Conservation (phyloP, 2,329 filamentous ascomycete genomes). For the Leptographium wingfieldii region DNA sequence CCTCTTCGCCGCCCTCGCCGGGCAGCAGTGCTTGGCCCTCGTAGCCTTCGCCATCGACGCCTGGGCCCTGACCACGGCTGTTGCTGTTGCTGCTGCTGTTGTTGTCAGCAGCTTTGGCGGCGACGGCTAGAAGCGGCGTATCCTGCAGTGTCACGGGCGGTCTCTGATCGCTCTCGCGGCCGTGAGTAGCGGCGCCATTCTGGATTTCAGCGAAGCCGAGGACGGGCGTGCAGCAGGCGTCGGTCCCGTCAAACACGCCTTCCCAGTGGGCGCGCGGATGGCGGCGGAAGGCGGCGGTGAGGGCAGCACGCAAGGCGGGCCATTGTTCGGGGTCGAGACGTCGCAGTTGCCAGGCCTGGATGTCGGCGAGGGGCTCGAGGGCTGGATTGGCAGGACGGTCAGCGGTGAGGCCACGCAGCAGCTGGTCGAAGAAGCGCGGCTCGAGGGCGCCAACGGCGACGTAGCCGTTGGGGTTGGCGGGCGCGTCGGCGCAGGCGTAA, state of each 20-base stretch:
- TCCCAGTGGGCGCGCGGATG: slow-evolving; percentile 76
- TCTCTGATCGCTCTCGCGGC: slow-evolving; percentile 52
- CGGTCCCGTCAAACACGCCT: slow-evolving; percentile 70
- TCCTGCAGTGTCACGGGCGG: slow-evolving; percentile 55
- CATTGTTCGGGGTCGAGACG: slow-evolving; percentile 52
- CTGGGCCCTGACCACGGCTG: slow-evolving; percentile 46
- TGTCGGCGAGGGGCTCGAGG: not conserved
- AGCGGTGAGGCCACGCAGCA: slow-evolving; percentile 57
- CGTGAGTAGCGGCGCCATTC: slow-evolving; percentile 23
- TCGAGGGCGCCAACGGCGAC: slow-evolving; percentile 88
- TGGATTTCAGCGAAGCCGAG: slow-evolving; percentile 64
- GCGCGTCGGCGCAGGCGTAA: slow-evolving; percentile 63
- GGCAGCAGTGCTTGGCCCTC: slow-evolving; percentile 42
- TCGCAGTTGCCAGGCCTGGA: slow-evolving; percentile 32
- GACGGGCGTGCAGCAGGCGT: slow-evolving; percentile 88
- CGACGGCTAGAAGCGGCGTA: slow-evolving; percentile 55
- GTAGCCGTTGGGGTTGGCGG: slow-evolving; percentile 36
- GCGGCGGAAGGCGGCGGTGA: slow-evolving; percentile 51
- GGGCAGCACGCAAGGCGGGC: slow-evolving; percentile 49
- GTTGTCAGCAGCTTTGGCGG: slow-evolving; percentile 35
- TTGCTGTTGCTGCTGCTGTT: slow-evolving; percentile 43
- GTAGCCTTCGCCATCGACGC: slow-evolving; percentile 58
- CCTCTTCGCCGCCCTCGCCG: slow-evolving; percentile 60
- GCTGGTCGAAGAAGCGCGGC: slow-evolving; percentile 63
- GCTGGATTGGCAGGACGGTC: not conserved